Percentiles rank a stretch among this genome's conserved stretches.
These are phyloP conservation scores for Leishmania mexicana DNA, from an alignment of 208 protist species.

Conservation along the genomic window DNA sequence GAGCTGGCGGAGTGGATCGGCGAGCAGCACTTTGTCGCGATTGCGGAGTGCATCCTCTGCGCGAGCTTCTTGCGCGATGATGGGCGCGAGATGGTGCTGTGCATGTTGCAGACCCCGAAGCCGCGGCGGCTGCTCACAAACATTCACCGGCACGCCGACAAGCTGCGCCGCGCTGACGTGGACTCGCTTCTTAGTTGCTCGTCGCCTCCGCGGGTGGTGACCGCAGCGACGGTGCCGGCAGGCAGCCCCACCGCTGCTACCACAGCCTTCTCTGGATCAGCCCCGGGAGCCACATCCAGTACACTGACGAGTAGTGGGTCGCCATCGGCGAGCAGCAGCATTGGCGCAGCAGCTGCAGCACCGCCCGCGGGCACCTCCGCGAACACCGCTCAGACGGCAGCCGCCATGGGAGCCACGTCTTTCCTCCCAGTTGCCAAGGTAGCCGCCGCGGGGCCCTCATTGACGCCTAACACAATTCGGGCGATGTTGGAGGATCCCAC, in stretches of 20 bases:
- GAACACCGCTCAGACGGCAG: neutral
- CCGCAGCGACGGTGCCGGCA: neutral
- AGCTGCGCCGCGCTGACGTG: slow-evolving; percentile 21
- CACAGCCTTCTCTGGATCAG: neutral
- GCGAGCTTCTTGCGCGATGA: slow-evolving; percentile 77
- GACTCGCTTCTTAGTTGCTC: neutral
- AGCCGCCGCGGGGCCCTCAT: neutral
- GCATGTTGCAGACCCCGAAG: slow-evolving; percentile 73
- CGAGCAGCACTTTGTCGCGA: slow-evolving; percentile 16
- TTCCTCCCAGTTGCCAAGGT: neutral
- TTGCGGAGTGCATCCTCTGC: slow-evolving; percentile 67
- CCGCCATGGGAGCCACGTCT: neutral
- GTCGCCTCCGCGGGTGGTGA: slow-evolving; percentile 4
- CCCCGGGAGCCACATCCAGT: neutral
- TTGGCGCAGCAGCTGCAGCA: neutral
- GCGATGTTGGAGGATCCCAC: slow-evolving; percentile 31
- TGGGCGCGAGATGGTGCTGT: slow-evolving; percentile 78
- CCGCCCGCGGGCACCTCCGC: neutral
- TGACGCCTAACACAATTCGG: slow-evolving; percentile 7
- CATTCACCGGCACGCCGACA: slow-evolving; percentile 32
- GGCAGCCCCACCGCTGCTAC: slow-evolving; percentile 6
- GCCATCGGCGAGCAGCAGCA: neutral
- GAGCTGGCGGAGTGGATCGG: slow-evolving; percentile 55
- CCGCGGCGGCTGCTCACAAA: slow-evolving; percentile 27
- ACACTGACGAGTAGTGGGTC: neutral